Evolutionary conservation across 2,329 filamentous ascomycete genomes (phyloP), one percentile per base, ranked within the genome.

Genomic region (Neophaeococcomyces mojaviensis): DNA sequence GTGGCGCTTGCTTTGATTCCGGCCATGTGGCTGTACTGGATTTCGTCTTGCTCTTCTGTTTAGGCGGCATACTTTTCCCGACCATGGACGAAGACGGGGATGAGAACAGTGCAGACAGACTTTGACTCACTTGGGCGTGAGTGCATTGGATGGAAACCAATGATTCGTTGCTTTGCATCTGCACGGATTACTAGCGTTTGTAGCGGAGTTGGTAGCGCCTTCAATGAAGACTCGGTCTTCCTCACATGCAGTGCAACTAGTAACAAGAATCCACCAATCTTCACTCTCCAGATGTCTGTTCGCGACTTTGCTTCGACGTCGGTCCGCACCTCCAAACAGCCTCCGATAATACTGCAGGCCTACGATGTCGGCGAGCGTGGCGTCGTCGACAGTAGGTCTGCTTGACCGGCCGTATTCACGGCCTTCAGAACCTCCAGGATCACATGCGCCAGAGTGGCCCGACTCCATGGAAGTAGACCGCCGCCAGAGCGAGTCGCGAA

Each of bases 301-400:
- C 41, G 37, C 20, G 41, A 12, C 26, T 13, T 20, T 28, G 39
- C n/a, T n/a, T 26, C 37, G 26, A 13, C 37, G 13, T 39, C 20
- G 18, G 37, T 20, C 20, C 8, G 34, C 12, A 37, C 9, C 4
- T 4, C 20, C 3, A 19, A n/a, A 19, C n/a, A 15, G 6, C n/a
- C 33, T 37, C 8, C 16, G 20, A 16, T 19, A 42, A 13, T 10
- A 24, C 4, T 24, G 54, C 53, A 52, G 54, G 50, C 54, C 54
- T 56, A 51, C 31, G 32, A 56, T 56, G 54, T 55, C 54, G 54
- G 54, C 54, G 49, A 42, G 50, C 33, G 41, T 55, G 42, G 54
- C 54, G 49, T 50, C 53, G 53, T 50, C 51, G 36, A 42, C 51
- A 48, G 54, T 49, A 54, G 54, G 54, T 54, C 54, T 56, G 54